phyloP scores from a whole-genome alignment of 495 filamentous ascomycete genomes.

The Tuber magnatum region DNA sequence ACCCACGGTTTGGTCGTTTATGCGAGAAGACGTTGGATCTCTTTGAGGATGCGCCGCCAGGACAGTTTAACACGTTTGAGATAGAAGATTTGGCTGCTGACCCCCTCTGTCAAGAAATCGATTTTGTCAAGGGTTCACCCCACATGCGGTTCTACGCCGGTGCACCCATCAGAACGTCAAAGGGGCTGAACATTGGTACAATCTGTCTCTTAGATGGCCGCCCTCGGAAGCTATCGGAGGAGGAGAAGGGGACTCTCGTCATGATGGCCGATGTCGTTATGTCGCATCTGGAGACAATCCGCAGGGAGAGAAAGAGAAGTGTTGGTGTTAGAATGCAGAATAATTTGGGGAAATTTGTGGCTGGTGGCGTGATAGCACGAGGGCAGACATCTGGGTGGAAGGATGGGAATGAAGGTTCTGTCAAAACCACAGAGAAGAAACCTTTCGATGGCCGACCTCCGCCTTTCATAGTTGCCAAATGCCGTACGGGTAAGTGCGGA shows the following conservation, averaged over 20 bases:
- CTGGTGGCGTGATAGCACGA: conserved; percentile 9
- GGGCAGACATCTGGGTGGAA: neutral
- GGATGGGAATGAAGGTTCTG: neutral
- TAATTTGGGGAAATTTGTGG: conserved; percentile 12
- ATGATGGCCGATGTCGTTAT: conserved; percentile 53
- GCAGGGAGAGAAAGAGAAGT: conserved; percentile 1
- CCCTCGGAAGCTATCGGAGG: conserved; percentile 43
- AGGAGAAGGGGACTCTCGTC: conserved; percentile 44
- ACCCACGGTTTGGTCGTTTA: conserved; percentile 43
- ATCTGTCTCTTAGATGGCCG: conserved; percentile 56
- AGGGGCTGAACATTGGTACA: conserved; percentile 60
- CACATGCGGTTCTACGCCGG: conserved; percentile 54
- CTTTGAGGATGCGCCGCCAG: conserved; percentile 38
- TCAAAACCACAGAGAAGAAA: neutral
- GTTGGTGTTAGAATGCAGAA: conserved; percentile 16
- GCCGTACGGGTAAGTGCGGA: no score
- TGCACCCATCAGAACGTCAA: conserved; percentile 56
- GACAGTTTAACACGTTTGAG: conserved; percentile 43
- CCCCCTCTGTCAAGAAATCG: conserved; percentile 45
- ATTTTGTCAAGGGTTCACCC: conserved; percentile 44
- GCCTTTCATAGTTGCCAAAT: neutral
- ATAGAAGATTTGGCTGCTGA: conserved; percentile 48
- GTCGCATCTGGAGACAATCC: conserved; percentile 50
- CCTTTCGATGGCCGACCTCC: neutral
- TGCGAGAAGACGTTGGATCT: conserved; percentile 44